These are phyloP conservation scores for Kodamaea fukazawae DNA, from an alignment of 805 yeast genomes.

Conservation along the genomic window DNA sequence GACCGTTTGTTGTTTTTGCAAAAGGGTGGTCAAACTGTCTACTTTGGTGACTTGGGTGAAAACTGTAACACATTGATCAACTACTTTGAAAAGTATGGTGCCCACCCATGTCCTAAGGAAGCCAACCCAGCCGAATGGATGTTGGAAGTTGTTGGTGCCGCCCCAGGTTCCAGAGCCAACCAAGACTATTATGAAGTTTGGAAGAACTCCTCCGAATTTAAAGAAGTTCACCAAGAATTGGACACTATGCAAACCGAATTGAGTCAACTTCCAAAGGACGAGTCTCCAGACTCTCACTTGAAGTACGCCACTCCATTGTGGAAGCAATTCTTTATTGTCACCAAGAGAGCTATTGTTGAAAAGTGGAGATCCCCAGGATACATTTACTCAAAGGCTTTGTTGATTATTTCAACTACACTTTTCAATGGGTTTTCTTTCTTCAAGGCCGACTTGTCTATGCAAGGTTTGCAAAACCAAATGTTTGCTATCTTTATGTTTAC, in stretches of 20 bases:
- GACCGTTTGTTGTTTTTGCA: constrained; percentile 62
- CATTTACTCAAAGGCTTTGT: constrained; percentile 57
- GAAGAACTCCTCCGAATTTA: constrained; percentile 64
- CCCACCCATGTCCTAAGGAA: constrained; percentile 36
- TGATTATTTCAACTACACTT: constrained; percentile 52
- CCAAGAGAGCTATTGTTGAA: constrained; percentile 36
- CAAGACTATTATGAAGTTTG: constrained; percentile 78
- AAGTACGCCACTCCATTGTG: constrained; percentile 29
- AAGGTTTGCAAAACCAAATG: constrained; percentile 62
- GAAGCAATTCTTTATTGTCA: constrained; percentile 23
- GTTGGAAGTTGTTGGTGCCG: constrained; percentile 82
- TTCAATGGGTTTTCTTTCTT: constrained; percentile 74
- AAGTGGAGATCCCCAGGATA: constrained; percentile 31
- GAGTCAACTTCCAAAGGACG: constrained; percentile 22
- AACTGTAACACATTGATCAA: constrained; percentile 25
- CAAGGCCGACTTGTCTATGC: constrained; percentile 49
- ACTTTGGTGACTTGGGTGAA: constrained; percentile 39
- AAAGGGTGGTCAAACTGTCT: constrained; percentile 50
- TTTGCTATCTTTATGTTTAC: constrained; percentile 69
- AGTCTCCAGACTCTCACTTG: constrained; percentile 19
- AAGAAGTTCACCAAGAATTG: constrained; percentile 58
- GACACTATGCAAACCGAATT: constrained; percentile 62
- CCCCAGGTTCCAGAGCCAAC: constrained; percentile 72
- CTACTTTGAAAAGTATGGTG: constrained; percentile 39
- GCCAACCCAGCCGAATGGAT: constrained; percentile 70